These are phyloP conservation scores for Pythium utonaiense DNA, from an alignment of 352 stramenopile genomes.

Conservation along the genomic window DNA sequence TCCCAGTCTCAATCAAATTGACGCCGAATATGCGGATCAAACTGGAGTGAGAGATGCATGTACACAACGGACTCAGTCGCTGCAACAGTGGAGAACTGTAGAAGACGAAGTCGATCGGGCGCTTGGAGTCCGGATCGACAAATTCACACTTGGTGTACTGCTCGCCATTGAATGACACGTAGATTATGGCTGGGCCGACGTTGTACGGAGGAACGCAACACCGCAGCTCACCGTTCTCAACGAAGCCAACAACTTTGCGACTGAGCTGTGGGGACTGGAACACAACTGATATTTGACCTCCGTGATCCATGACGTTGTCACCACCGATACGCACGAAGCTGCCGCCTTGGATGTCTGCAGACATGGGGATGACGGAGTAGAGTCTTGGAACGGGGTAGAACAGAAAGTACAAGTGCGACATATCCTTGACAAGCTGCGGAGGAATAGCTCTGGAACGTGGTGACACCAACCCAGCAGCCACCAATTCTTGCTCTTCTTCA, in stretches of 20 bases:
- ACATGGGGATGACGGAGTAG: conserved; percentile 48
- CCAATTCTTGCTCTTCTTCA: conserved; percentile 23
- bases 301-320: conserved; percentile 62
- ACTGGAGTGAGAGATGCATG: conserved; percentile 45
- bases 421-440: conserved; percentile 41
- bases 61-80: conserved; percentile 53
- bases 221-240: conserved; percentile 60
- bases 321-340: conserved; percentile 63
- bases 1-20: conserved; percentile 73
- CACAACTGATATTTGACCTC: conserved; percentile 49
- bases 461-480: not conserved
- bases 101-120: conserved; percentile 60
- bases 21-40: conserved; percentile 51
- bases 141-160: conserved; percentile 76
- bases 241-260: conserved; percentile 58
- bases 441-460: conserved; percentile 11
- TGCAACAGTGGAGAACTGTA: conserved; percentile 60
- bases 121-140: conserved; percentile 39
- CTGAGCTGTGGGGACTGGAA: conserved; percentile 52
- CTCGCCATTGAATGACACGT: conserved; percentile 68
- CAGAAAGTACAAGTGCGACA: conserved; percentile 73
- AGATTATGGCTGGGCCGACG: conserved; percentile 47
- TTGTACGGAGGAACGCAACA: conserved; percentile 68
- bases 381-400: conserved; percentile 65
- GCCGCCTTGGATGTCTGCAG: conserved; percentile 57